Conservation (phyloP, 805 yeast genomes). For the Zygotorulaspora sp. region DNA sequence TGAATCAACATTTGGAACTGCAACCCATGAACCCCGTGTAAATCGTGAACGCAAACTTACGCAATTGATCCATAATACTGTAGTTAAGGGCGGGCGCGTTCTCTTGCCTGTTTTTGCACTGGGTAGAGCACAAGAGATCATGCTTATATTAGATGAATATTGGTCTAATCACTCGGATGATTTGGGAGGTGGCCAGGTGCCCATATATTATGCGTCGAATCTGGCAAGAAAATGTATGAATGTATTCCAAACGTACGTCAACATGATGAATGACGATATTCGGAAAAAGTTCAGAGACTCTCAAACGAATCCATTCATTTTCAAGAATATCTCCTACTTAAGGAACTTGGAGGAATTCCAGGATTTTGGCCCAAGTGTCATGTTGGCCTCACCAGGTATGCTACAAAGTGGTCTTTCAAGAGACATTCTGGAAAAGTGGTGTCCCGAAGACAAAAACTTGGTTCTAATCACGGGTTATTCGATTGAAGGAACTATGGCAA, state of each 20-base stretch:
- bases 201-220: conserved; percentile 86
- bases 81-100: conserved; percentile 85
- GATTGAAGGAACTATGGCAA: conserved; percentile 98
- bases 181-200: conserved; percentile 54
- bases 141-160: conserved; percentile 88
- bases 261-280: conserved; percentile 94
- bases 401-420: conserved; percentile 93
- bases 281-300: conserved; percentile 71
- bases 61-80: conserved; percentile 74
- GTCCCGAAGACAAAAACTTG: conserved; percentile 89
- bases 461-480: conserved; percentile 93
- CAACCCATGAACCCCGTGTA: conserved; percentile 85
- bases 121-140: conserved; percentile 93
- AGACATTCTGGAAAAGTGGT: conserved; percentile 90
- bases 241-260: conserved; percentile 92
- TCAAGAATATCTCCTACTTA: conserved; percentile 76
- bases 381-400: conserved; percentile 98
- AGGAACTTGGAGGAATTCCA: conserved; percentile 78
- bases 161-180: conserved; percentile 84
- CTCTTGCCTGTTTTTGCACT: conserved; percentile 92
- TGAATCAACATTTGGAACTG: conserved; percentile 97
- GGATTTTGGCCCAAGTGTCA: conserved; percentile 93
- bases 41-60: conserved; percentile 83
- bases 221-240: conserved; percentile 96
- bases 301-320: conserved; percentile 83